Conservation (phyloP, 306 rosid genomes). For the Citrullus colocynthis region DNA sequence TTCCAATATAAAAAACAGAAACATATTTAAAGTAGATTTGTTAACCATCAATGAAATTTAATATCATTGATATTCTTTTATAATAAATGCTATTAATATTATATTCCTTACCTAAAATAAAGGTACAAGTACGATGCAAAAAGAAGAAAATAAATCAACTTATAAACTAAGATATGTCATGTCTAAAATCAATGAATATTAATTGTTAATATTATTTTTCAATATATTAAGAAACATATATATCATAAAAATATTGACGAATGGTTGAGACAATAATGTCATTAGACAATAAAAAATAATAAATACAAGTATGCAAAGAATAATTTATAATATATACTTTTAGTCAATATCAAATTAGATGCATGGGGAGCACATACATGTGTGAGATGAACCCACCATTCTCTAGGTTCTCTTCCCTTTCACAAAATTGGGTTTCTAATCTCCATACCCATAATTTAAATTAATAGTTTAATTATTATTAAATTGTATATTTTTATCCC, state of each 20-base stretch:
- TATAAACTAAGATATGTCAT: neutral
- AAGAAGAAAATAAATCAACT: neutral
- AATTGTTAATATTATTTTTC: neutral
- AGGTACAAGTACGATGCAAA: neutral
- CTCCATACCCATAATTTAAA: neutral
- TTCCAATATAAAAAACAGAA: neutral
- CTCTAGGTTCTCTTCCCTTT: neutral
- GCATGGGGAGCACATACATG: slow-evolving; percentile 2
- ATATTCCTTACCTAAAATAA: neutral
- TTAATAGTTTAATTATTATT: neutral
- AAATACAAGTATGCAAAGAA: neutral
- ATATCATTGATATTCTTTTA: neutral
- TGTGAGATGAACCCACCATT: neutral
- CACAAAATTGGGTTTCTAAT: neutral
- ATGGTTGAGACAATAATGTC: neutral
- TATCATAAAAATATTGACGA: neutral
- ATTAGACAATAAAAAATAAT: neutral
- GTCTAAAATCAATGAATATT: neutral
- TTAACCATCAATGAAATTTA: too few species aligned
- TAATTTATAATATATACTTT: neutral
- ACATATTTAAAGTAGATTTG: neutral
- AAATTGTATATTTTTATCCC: neutral
- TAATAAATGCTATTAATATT: neutral
- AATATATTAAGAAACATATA: neutral
- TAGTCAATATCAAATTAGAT: neutral